These are phyloP conservation scores for Pichia sp. DNA, from an alignment of 1,139 yeast species.

Conservation along the genomic window DNA sequence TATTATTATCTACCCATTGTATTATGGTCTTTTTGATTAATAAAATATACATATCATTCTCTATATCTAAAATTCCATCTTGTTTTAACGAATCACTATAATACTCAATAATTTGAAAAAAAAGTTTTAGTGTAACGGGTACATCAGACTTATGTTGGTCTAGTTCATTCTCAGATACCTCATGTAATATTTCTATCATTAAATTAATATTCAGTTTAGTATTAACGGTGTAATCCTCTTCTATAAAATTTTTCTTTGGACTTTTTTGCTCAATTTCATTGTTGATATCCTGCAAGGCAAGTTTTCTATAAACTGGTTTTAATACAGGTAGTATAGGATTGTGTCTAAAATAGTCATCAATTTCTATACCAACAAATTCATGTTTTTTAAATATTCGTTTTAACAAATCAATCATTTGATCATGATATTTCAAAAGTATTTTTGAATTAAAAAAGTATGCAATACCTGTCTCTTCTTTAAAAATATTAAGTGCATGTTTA, in stretches of 20 bases:
- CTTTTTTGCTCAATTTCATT: conserved; percentile 3
- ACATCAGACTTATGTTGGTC: conserved; percentile 2
- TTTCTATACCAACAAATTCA: conserved; percentile 8
- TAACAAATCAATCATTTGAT: conserved; percentile 20
- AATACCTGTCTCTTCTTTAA: conserved; percentile 4
- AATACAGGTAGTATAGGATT: conserved; percentile 26
- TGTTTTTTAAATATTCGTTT: conserved; percentile 19
- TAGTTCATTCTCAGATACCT: conserved; percentile 1
- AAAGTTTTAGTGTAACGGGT: conserved; percentile 20
- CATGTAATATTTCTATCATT: conserved; percentile 4
- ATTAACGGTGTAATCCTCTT: not conserved
- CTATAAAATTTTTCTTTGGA: too few relatives aligned
- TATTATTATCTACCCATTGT: conserved; percentile 18
- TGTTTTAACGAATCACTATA: conserved; percentile 19
- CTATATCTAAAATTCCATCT: conserved; percentile 14
- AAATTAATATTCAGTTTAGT: not conserved
- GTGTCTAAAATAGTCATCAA: conserved; percentile 22
- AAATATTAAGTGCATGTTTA: not conserved
- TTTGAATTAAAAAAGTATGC: conserved; percentile 11
- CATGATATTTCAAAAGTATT: conserved; percentile 16
- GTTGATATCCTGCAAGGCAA: conserved; percentile 12
- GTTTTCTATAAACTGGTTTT: conserved; percentile 17
- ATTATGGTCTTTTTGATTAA: conserved; percentile 17
- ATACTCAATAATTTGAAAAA: conserved; percentile 20
- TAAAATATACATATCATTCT: conserved; percentile 20